Base-by-base conservation (phyloP, 2,329 filamentous ascomycete species). In the Proliferodiscus dingleyae region DNA sequence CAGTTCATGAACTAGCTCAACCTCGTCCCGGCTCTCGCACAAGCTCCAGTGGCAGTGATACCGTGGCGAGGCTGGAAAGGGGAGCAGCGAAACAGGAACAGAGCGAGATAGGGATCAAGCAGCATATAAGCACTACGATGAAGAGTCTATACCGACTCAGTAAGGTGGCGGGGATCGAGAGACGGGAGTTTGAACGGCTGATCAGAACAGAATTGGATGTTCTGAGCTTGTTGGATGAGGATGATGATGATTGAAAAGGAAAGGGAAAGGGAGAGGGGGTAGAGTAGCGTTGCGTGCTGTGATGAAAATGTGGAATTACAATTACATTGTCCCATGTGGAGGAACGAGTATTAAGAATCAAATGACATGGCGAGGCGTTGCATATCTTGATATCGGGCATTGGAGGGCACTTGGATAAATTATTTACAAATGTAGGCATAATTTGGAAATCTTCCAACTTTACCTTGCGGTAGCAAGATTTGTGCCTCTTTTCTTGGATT, bases 91-190 rank as follows among this genome's bases (percentile, higher is more conserved):
- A 70, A 30, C 72, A 71, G 52, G 75, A 76, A 55, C 78, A 81
- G 48, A 77, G 82, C 56, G 85, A 89, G 65, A 77, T 85, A 45
- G 85, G 81, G 11, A 79, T 93, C 44, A 86, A 85, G 65, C 83
- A 89, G 66, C 87, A 91, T 65, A 81, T 93, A 36, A 83, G 81
- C 28, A 82, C 84, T 7, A 86, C 82, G 60, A 77, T 93, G 45
- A 85, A 87, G 70, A 89, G 84, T 64, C 66, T 93, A 53, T 91
- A 81, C 64, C 68, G 85, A 53, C 67, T 93, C 51, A 82, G 86
- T 19, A 77, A 76, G 33, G 75, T 81, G 1, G 80, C 80, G 18
- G 87, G 87, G 1, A 89, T 93, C 55, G 80, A 85, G 41, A 71
- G 81, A 36, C 78, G 79, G 26, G 87, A 91, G 62, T 93, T 91